These are phyloP conservation scores for Cystofilobasidium capitatum DNA, from an alignment of 768 basidiomycete genomes.

Conservation along the genomic window DNA sequence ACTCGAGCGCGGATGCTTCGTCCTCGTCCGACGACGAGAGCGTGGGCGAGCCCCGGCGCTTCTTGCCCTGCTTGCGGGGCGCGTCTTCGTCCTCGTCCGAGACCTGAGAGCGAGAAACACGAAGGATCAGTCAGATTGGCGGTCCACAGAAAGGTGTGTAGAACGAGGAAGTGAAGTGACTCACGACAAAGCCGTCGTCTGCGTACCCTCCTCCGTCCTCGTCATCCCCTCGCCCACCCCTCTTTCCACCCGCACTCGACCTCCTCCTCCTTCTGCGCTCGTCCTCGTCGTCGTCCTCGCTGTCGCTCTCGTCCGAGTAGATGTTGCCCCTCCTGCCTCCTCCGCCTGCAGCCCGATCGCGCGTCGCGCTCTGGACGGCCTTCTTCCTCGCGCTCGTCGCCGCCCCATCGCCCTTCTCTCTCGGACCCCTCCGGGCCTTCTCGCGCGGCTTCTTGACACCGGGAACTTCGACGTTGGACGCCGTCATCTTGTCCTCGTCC, in stretches of 20 bases:
- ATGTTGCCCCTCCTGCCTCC: conserved; percentile 22
- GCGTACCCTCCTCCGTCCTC: conserved; percentile 17
- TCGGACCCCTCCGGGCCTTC: background rate
- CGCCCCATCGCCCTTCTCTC: background rate
- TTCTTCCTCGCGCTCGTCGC: conserved; percentile 4
- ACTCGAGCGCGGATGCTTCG: conserved; percentile 7
- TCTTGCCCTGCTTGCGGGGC: background rate
- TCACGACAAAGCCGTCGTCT: conserved; percentile 26
- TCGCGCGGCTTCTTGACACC: conserved; percentile 1
- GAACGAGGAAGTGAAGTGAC: background rate
- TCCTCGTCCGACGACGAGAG: conserved; percentile 19
- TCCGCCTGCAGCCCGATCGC: background rate
- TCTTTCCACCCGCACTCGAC: background rate
- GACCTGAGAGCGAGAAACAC: background rate
- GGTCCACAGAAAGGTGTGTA: background rate
- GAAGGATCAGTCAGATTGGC: background rate
- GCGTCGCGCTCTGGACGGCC: background rate
- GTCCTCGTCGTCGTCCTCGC: conserved; percentile 18
- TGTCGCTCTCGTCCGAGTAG: conserved; percentile 20
- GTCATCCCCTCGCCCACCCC: background rate
- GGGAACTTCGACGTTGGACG: conserved; percentile 9
- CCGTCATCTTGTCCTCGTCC: conserved; percentile 21
- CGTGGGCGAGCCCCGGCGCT: conserved; percentile 18
- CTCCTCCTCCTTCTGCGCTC: conserved; percentile 4
- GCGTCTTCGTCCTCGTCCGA: conserved; percentile 1